Evolutionary conservation across 352 stramenopile species (phyloP).

Genomic region (Poterioochromonas sp.): DNA sequence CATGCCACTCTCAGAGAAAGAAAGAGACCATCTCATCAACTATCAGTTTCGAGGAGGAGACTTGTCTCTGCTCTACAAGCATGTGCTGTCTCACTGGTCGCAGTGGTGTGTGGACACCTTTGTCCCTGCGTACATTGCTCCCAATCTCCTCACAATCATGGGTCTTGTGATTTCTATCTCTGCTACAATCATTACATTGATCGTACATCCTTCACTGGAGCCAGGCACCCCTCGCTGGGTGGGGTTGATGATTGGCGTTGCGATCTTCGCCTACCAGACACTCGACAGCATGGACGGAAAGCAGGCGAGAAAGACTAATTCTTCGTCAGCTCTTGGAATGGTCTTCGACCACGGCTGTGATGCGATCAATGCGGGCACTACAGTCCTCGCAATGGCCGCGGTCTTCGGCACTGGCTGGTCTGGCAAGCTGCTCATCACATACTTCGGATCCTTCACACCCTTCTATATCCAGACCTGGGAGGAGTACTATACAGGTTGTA

Average conservation of each 20-base stretch:
- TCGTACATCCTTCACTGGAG: slow-evolving; percentile 36
- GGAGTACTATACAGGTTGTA: slow-evolving; percentile 89
- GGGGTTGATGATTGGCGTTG: slow-evolving; percentile 54
- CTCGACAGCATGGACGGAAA: slow-evolving; percentile 98
- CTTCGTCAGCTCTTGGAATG: slow-evolving; percentile 86
- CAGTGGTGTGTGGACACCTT: slow-evolving; percentile 53
- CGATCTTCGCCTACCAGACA: slow-evolving; percentile 83
- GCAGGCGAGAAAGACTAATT: slow-evolving; percentile 81
- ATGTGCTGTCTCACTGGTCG: slow-evolving; percentile 56
- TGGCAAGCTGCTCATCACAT: slow-evolving; percentile 59
- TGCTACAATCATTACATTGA: slow-evolving; percentile 37
- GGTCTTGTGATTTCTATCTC: slow-evolving; percentile 49
- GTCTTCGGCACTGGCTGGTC: slow-evolving; percentile 54
- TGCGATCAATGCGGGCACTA: slow-evolving; percentile 66
- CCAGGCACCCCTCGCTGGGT: slow-evolving; percentile 48
- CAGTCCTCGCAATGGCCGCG: slow-evolving; percentile 32
- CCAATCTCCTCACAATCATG: slow-evolving; percentile 62
- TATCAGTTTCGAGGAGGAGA: slow-evolving; percentile 32
- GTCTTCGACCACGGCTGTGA: slow-evolving; percentile 93
- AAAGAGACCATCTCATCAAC: neutral
- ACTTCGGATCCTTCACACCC: slow-evolving; percentile 56
- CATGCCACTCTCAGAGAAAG: neutral
- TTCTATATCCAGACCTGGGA: slow-evolving; percentile 98
- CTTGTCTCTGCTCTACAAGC: slow-evolving; percentile 4
- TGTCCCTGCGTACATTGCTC: slow-evolving; percentile 54